Evolutionary conservation across 345 rosid species (phyloP), one percentile per base, ranked within the genome.

Genomic region (Salix udensis): DNA sequence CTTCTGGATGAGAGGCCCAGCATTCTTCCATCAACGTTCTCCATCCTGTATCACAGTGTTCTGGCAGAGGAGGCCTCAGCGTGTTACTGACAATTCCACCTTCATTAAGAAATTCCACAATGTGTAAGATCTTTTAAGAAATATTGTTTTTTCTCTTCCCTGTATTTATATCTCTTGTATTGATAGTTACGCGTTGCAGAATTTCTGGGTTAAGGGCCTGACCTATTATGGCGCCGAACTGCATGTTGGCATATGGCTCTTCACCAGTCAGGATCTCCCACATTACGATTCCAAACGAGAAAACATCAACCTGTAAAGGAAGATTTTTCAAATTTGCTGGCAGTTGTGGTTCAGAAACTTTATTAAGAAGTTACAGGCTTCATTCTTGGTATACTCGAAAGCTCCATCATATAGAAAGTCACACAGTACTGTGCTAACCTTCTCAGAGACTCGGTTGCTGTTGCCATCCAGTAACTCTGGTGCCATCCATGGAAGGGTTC

Each of bases 401-500:
- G n/a, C 11, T 46, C 37, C 0, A 30, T 4, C 1, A 40, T 23
- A 60, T 28, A 30, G 65, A n/a, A 31, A 31, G 7, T 36, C 18
- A 52, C 14, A 50, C n/a, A 70, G 26, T 46, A 40, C 52, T 23
- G 64, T 65, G 65, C 79, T 14, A 50, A 94, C 98, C 90, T 91
- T 91, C 83, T 94, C 97, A 1, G 97, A 94, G 76, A 92, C 98
- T 50, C 88, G 88, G 72, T 78, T 91, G 77, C 89, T 94, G 79
- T 88, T 88, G 16, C 97, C 98, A 36, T 87, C 91, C 81, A 94
- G 78, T 60, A 92, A 81, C 75, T 94, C 97, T 7, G 98, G 98
- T 48, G 98, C 98, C 95, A 94, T 94, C 98, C 98, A 92, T 6
- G 98, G 98, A 68, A 94, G 97, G 34, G 98, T 94, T 84, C 98